Evolutionary conservation across 805 yeast species (phyloP), one percentile per base, ranked within the genome.

Genomic region (Yarrowia bubula): DNA sequence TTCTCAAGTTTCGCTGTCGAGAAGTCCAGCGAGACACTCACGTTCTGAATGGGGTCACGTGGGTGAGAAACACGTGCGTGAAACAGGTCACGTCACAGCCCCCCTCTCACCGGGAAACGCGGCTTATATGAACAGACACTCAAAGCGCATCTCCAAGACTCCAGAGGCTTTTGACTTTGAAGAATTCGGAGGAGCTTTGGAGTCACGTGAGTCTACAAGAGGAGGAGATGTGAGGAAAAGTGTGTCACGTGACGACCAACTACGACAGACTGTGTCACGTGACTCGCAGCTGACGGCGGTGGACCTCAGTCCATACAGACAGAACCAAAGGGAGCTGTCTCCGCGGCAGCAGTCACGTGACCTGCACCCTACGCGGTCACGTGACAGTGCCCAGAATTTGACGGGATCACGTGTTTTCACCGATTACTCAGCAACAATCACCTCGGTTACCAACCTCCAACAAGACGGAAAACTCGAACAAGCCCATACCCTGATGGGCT

Each of bases 381-480:
- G 28, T 2, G 53, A 33, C 28, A 22, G 5, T 5, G 5, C 28
- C 28, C 28, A 22, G 7, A 15, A n/a, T 6, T n/a, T n/a, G n/a
- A n/a, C n/a, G n/a, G n/a, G n/a, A n/a, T n/a, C n/a, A n/a, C n/a
- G n/a, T n/a, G n/a, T n/a, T n/a, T n/a, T n/a, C n/a, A 28, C 17
- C 11, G 60, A 51, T 17, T 51, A 51, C 33, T 14, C 60, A 1
- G 43, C 44, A 9, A 38, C 44, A 22, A 37, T 51, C 35, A 51
- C 22, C 22, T 4, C 43, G 13, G 60, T 51, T 5, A 51, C 60
- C n/a, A 38, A 37, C 31, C 42, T 51, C 2, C 60, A 51, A 13
- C 60, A 51, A 4, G 44, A 51, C n/a, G 60, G 60, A 7, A 37
- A 51, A n/a, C 44, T 51, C 5, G 60, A 51, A n/a, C 60, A 51